Percentiles rank a stretch among this genome's conserved stretches.
Conservation (phyloP, 1,139 yeast species). For the Nematodospora anomalae region DNA sequence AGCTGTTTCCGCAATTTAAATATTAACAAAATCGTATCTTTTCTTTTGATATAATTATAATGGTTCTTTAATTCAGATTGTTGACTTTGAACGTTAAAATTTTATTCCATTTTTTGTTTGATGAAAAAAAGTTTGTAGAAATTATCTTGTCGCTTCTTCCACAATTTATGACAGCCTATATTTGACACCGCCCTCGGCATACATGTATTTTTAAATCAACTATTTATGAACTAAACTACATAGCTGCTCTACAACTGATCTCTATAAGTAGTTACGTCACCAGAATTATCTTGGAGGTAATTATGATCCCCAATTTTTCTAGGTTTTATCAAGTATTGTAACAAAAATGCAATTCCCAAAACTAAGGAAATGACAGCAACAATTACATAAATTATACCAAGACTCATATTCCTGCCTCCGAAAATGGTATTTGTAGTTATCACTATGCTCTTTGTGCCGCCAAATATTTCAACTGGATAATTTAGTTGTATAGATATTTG, state of each 20-base stretch:
- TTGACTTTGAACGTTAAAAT: too few relatives aligned
- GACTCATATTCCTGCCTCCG: slow-evolving; percentile 69
- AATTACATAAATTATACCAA: slow-evolving; percentile 66
- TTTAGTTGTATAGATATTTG: slow-evolving; percentile 59
- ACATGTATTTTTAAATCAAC: too few relatives aligned
- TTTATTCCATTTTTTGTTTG: neutral
- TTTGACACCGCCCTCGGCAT: too few relatives aligned
- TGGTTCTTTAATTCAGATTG: too few relatives aligned
- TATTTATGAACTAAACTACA: too few relatives aligned
- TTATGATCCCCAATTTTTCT: slow-evolving; percentile 48
- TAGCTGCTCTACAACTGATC: slow-evolving; percentile 29
- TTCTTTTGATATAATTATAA: too few relatives aligned
- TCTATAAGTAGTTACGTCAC: slow-evolving; percentile 20
- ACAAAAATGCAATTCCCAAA: slow-evolving; percentile 46
- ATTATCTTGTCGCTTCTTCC: too few relatives aligned
- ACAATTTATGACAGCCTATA: too few relatives aligned
- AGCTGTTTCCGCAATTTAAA: too few relatives aligned
- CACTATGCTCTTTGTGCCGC: slow-evolving; percentile 69
- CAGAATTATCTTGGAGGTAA: slow-evolving; percentile 31
- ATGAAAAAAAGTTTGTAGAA: too few relatives aligned
- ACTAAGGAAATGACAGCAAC: slow-evolving; percentile 57
- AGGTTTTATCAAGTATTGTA: slow-evolving; percentile 50
- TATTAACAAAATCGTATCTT: too few relatives aligned
- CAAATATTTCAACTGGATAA: slow-evolving; percentile 67
- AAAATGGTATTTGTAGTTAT: slow-evolving; percentile 65